Evolutionary conservation across 345 rosid species (phyloP).

Genomic region (Gynandropsis gynandra): DNA sequence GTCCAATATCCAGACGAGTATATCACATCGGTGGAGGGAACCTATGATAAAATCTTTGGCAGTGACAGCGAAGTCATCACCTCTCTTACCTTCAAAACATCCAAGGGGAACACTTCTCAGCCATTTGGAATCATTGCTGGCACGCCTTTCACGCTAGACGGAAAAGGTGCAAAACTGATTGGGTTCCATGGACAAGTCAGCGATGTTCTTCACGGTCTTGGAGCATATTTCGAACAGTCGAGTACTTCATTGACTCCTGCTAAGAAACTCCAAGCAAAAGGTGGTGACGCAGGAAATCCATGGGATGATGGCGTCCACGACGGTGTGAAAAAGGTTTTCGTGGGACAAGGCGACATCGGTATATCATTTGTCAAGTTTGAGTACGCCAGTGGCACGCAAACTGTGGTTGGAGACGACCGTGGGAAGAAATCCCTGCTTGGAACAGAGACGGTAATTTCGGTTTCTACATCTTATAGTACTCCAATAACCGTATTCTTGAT

Average conservation of each 20-base stretch:
- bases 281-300: constrained; percentile 18
- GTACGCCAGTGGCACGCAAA: constrained; percentile 10
- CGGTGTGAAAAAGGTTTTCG: constrained; percentile 23
- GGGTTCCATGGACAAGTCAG: constrained; percentile 14
- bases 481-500: constrained; percentile 4
- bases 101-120: constrained; percentile 19
- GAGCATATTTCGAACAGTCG: constrained; percentile 23
- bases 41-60: constrained; percentile 19
- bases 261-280: constrained; percentile 16
- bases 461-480: constrained; percentile 19
- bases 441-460: constrained; percentile 18
- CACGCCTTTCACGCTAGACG: not conserved
- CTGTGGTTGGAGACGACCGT: constrained; percentile 18
- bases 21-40: constrained; percentile 12
- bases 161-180: constrained; percentile 2
- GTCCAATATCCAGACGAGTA: constrained; percentile 20
- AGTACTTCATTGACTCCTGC: not conserved
- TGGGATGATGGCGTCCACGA: constrained; percentile 31
- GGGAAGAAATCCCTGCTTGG: constrained; percentile 24
- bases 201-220: constrained; percentile 17
- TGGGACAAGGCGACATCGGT: constrained; percentile 25
- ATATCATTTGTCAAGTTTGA: constrained; percentile 20
- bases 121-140: constrained; percentile 21
- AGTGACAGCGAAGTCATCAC: constrained; percentile 17
- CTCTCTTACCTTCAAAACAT: constrained; percentile 18